Base-by-base conservation (phyloP, 2,329 filamentous ascomycete genomes). In the Didymella glomerata region DNA sequence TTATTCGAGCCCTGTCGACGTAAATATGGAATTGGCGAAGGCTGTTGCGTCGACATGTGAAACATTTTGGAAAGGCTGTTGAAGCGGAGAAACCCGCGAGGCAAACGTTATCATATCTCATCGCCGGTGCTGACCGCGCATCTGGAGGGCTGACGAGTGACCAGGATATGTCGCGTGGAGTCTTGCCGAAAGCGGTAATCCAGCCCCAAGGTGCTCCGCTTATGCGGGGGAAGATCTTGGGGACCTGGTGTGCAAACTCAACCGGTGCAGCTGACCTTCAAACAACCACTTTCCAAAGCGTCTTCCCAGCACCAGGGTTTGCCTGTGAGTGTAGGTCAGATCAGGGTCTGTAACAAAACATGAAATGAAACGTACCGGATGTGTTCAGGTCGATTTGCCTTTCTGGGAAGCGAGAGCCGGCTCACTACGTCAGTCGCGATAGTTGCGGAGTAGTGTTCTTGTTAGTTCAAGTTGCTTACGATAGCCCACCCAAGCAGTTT, bases 331-430 rank as follows among this genome's bases (percentile, higher is more conserved):
- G 9, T 34, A 25, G 38, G n/a, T 48, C 49, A 47, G 25, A 50
- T 51, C 56, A 59, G 46, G 56, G 50, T 42, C 50, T 47, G 56
- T 54, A 59, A 50, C 46, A 13, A 54, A 59, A 54, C 50, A 36
- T 54, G 56, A 50, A 54, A 59, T 50, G 48, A 59, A 54, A 54
- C 50, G 47, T 36, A 49, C 46, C 56, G 34, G 32, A 59, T 50
- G 34, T 27, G 32, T 16, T 5, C 7, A 18, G 16, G 22, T 42
- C 20, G 24, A 27, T 36, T 28, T 36, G 40, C 55, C 49, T 32
- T 16, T n/a, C 50, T 54, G 30, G 41, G 56, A 41, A 59, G 50
- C 46, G 27, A 11, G 27, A 47, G 25, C 46, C 45, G 56, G 25
- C n/a, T 42, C 46, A 27, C 50, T 46, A 59, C 56, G 50, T 59